These are phyloP conservation scores for Zancudomyces culisetae DNA, from an alignment of 371 early-diverging fungal species.

Conservation along the genomic window DNA sequence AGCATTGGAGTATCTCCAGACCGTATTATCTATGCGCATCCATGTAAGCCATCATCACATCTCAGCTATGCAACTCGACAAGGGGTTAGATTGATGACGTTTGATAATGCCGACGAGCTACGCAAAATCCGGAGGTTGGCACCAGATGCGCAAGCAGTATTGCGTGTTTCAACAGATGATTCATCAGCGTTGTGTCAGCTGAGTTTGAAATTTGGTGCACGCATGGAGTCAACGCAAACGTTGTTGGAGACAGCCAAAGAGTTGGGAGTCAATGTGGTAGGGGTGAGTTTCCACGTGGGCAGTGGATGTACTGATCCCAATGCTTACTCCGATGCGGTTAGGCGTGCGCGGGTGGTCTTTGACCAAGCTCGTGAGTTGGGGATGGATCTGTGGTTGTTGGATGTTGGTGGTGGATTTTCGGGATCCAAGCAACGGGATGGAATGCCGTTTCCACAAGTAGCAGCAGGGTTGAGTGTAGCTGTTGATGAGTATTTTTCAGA, in stretches of 20 bases:
- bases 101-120: slow-evolving; percentile 93
- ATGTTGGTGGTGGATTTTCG: slow-evolving; percentile 97
- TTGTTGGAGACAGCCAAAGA: slow-evolving; percentile 57
- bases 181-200: slow-evolving; percentile 78
- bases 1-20: slow-evolving; percentile 52
- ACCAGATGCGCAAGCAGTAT: slow-evolving; percentile 68
- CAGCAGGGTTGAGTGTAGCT: slow-evolving; percentile 54
- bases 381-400: slow-evolving; percentile 57
- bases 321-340: slow-evolving; percentile 83
- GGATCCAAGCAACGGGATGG: slow-evolving; percentile 47
- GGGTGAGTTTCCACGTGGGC: slow-evolving; percentile 90
- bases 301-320: slow-evolving; percentile 76
- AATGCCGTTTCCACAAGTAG: slow-evolving; percentile 69
- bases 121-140: slow-evolving; percentile 66
- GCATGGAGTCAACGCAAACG: slow-evolving; percentile 37
- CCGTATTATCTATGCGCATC: slow-evolving; percentile 92
- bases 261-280: slow-evolving; percentile 71
- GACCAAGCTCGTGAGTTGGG: slow-evolving; percentile 60
- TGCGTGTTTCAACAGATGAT: slow-evolving; percentile 91
- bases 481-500: slow-evolving; percentile 63
- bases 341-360: slow-evolving; percentile 65
- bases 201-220: slow-evolving; percentile 92
- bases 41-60: slow-evolving; percentile 91
- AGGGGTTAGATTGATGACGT: slow-evolving; percentile 82
- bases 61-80: slow-evolving; percentile 61